Percentiles rank a stretch among this genome's conserved stretches.
These are phyloP conservation scores for Ambrosia hybrid DNA, from an alignment of 140 eudicot species.

Conservation along the genomic window DNA sequence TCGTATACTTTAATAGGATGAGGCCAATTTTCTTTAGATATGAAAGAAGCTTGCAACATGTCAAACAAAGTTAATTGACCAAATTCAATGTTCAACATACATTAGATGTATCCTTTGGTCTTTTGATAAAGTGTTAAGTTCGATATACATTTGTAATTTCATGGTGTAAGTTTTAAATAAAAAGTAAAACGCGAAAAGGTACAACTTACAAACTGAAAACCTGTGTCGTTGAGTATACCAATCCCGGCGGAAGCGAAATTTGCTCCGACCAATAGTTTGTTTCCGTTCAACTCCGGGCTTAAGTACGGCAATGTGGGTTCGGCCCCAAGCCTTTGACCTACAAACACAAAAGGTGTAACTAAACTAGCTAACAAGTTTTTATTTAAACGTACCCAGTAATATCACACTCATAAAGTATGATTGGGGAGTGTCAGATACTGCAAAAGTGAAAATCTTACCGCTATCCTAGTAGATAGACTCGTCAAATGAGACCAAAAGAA, in stretches of 20 bases:
- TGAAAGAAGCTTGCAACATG: slow-evolving; percentile 29
- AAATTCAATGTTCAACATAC: slow-evolving; percentile 14
- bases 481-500: no score
- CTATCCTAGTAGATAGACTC: no score
- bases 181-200: background rate
- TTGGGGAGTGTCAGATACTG: no score
- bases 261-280: slow-evolving; percentile 64
- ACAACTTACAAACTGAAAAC: slow-evolving; percentile 74
- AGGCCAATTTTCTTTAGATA: slow-evolving; percentile 24
- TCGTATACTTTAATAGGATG: slow-evolving; percentile 20
- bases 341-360: background rate
- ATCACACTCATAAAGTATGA: no score
- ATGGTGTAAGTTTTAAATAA: background rate
- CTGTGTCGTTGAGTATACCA: slow-evolving; percentile 76
- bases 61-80: slow-evolving; percentile 6
- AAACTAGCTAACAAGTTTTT: no score
- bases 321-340: slow-evolving; percentile 63
- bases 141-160: background rate
- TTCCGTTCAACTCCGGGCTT: slow-evolving; percentile 59
- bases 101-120: background rate
- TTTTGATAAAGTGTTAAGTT: background rate
- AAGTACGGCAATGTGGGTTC: slow-evolving; percentile 73
- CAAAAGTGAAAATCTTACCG: no score
- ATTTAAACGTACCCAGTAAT: no score
- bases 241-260: slow-evolving; percentile 91